A percentile compares a stretch with the other conserved stretches of the same genome.
These are phyloP conservation scores for Pseudozyma pruni DNA, from an alignment of 1,284 basidiomycete genomes.

Conservation along the genomic window DNA sequence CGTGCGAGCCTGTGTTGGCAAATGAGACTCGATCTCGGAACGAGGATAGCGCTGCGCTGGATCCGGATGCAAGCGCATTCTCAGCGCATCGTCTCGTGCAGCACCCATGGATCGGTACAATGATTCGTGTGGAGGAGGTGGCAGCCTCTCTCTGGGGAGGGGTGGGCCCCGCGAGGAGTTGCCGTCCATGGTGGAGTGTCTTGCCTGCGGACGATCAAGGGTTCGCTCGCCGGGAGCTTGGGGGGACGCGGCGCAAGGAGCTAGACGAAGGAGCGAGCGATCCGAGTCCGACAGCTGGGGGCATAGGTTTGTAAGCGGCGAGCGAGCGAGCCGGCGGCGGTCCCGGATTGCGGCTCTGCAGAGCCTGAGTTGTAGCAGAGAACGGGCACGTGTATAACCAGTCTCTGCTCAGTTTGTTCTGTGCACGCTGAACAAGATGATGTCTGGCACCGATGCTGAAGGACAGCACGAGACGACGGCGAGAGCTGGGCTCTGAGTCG, in stretches of 20 bases:
- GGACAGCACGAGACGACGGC: not conserved
- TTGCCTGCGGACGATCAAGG: not conserved
- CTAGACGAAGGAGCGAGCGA: too few relatives aligned
- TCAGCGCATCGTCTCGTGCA: constrained; percentile 13
- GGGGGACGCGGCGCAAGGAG: too few relatives aligned
- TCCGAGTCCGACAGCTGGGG: too few relatives aligned
- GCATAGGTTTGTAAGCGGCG: too few relatives aligned
- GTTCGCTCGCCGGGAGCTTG: not conserved
- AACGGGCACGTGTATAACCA: constrained; percentile 36
- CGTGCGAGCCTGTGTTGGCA: not conserved
- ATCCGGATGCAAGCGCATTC: constrained; percentile 21
- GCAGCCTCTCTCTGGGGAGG: constrained; percentile 11
- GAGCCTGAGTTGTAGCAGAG: constrained; percentile 9
- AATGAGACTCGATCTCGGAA: constrained; percentile 11
- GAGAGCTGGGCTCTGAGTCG: not conserved
- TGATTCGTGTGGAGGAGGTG: constrained; percentile 11
- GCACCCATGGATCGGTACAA: constrained; percentile 1
- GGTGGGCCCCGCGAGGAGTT: constrained; percentile 23
- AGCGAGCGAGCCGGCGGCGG: too few relatives aligned
- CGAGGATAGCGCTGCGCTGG: constrained; percentile 15
- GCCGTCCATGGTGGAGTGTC: constrained; percentile 22
- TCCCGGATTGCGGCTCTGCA: not conserved
- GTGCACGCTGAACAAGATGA: not conserved
- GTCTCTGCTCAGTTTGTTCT: constrained; percentile 11
- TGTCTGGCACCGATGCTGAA: not conserved